These are phyloP conservation scores for Fagopyrum esculentum DNA, from an alignment of 148 eudicot species.

Conservation along the genomic window DNA sequence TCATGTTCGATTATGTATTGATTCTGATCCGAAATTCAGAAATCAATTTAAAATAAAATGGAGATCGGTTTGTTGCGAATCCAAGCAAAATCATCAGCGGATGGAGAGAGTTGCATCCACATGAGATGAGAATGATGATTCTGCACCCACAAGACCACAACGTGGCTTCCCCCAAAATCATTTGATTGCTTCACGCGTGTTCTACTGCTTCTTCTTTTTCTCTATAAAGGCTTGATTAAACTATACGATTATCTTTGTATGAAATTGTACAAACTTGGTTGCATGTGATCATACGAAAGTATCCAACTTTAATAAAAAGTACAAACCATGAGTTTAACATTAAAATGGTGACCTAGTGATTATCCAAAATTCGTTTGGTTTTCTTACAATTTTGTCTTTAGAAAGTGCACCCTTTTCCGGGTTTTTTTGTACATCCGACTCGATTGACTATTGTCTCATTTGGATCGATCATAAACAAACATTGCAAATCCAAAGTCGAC, in stretches of 20 bases:
- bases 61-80: background rate
- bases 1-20: background rate
- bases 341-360: too few relatives aligned
- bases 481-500: too few relatives aligned
- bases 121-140: constrained; percentile 8
- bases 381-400: too few relatives aligned
- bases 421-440: too few relatives aligned
- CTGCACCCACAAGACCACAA: background rate
- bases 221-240: background rate
- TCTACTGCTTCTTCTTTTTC: background rate
- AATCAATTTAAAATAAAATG: background rate
- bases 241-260: background rate
- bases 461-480: too few relatives aligned
- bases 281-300: background rate
- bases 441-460: too few relatives aligned
- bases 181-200: constrained; percentile 7
- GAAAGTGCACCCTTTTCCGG: too few relatives aligned
- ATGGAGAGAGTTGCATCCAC: constrained; percentile 6
- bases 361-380: too few relatives aligned
- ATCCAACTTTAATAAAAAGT: too few relatives aligned
- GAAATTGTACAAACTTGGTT: background rate
- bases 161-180: constrained; percentile 9
- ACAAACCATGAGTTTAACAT: too few relatives aligned
- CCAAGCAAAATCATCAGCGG: background rate
- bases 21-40: background rate